phyloP scores from a whole-genome alignment of 225 moss, liverwort and hornwort species.

The Pleurozium schreberi region DNA sequence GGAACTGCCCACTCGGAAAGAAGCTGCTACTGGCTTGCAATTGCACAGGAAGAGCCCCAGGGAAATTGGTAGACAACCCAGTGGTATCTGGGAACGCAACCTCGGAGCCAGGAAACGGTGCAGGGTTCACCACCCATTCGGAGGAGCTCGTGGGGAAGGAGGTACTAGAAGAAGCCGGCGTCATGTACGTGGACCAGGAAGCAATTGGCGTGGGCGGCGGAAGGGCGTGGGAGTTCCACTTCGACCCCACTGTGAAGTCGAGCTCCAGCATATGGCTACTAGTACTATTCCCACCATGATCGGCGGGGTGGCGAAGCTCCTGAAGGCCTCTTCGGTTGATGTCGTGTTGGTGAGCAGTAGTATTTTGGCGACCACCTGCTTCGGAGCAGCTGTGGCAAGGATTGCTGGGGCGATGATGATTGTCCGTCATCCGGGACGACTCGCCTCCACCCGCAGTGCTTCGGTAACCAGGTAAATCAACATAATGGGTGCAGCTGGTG shows the following conservation, averaged over 20 bases:
- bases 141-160: conserved; percentile 6
- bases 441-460: not conserved
- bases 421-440: conserved; percentile 30
- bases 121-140: conserved; percentile 11
- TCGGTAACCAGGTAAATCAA: conserved; percentile 23
- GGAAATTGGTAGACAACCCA: conserved; percentile 3
- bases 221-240: conserved; percentile 20
- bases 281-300: not conserved
- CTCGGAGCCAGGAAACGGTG: conserved; percentile 14
- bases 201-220: conserved; percentile 9
- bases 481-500: conserved; percentile 30
- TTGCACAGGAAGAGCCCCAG: conserved; percentile 11
- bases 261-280: conserved; percentile 5
- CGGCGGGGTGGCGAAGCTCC: not conserved
- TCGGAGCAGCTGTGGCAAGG: conserved; percentile 34
- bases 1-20: not conserved
- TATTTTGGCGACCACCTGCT: not conserved
- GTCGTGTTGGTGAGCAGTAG: not conserved
- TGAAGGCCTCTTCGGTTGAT: not conserved
- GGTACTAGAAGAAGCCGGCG: not conserved
- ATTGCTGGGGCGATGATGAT: not conserved
- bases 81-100: conserved; percentile 1
- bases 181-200: conserved; percentile 29
- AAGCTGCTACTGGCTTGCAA: conserved; percentile 10
- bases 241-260: conserved; percentile 33